phyloP scores from a whole-genome alignment of 2,329 filamentous ascomycete genomes.

The Zarea fungicola region DNA sequence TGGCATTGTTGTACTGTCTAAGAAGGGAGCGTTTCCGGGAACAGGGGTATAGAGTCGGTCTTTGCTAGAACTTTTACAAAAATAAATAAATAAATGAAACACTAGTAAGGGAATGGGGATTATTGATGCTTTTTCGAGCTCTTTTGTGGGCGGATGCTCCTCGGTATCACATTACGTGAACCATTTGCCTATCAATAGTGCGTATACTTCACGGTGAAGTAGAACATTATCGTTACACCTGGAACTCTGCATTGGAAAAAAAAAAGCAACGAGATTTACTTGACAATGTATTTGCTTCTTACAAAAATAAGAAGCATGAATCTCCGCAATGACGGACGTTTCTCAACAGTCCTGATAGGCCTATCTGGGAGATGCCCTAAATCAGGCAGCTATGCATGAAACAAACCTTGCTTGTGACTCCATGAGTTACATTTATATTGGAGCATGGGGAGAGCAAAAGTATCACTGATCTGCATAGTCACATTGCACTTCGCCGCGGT shows the following conservation, averaged over 20 bases:
- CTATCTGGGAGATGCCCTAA: neutral
- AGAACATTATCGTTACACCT: no score
- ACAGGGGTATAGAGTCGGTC: slow-evolving; percentile 59
- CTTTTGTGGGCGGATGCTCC: no score
- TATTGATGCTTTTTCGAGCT: no score
- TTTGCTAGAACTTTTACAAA: no score
- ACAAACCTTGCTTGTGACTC: neutral
- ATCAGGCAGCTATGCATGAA: slow-evolving; percentile 1
- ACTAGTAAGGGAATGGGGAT: no score
- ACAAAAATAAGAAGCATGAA: neutral
- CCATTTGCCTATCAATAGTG: no score
- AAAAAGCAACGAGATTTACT: no score
- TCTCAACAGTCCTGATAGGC: no score
- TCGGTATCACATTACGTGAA: no score
- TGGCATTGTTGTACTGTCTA: slow-evolving; percentile 87
- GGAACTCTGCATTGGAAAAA: no score
- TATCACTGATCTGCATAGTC: neutral
- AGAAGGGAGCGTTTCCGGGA: slow-evolving; percentile 87
- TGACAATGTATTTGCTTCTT: neutral
- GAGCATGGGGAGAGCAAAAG: neutral
- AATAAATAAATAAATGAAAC: no score
- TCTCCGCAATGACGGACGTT: neutral
- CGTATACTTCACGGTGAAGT: no score
- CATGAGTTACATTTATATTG: neutral
- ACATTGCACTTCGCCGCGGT: neutral